These are phyloP conservation scores for Rhynchospora tenuis DNA, from an alignment of 176 grass and related monocot species.

Conservation along the genomic window DNA sequence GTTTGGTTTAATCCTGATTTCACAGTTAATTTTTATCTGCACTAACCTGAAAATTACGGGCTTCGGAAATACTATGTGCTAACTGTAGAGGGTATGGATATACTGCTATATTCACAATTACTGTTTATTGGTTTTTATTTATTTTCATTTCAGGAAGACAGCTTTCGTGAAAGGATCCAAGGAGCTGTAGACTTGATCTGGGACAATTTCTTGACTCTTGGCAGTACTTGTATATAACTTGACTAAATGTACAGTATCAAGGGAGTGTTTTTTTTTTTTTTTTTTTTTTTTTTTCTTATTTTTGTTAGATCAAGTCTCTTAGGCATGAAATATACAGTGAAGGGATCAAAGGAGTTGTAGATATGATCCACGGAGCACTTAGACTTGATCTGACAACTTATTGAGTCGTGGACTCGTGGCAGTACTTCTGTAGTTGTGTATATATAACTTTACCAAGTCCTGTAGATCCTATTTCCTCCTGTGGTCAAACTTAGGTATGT, in stretches of 20 bases:
- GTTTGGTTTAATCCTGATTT: not conserved
- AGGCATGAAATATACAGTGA: no score
- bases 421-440: no score
- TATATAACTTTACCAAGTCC: not conserved
- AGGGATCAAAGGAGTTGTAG: no score
- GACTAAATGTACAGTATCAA: no score
- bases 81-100: not conserved
- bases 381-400: no score
- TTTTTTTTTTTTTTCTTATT: no score
- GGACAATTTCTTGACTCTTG: constrained; percentile 12
- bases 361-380: no score
- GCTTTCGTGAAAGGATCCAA: not conserved
- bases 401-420: no score
- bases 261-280: no score
- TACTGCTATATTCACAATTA: not conserved
- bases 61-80: not conserved
- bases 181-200: constrained; percentile 25
- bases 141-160: constrained; percentile 7
- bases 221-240: not conserved
- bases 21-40: no score
- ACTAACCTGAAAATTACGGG: not conserved
- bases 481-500: not conserved
- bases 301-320: no score
- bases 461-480: not conserved
- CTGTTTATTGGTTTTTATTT: not conserved